phyloP scores from a whole-genome alignment of 768 basidiomycete species.

The Tylopilus sp. region DNA sequence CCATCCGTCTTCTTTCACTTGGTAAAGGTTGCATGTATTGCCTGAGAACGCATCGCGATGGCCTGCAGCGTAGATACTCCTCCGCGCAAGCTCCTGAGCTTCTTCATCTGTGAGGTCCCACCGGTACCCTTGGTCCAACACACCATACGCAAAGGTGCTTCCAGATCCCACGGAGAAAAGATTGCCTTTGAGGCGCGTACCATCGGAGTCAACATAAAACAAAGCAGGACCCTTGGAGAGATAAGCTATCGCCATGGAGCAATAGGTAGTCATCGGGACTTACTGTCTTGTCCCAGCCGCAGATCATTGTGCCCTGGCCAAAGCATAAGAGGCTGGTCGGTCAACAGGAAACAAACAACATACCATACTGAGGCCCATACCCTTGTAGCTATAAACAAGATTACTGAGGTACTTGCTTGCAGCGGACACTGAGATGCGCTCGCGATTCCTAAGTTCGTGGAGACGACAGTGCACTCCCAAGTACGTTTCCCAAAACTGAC shows the following conservation, averaged over 20 bases:
- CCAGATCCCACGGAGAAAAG: slow-evolving; percentile 99
- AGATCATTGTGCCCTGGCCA: slow-evolving; percentile 94
- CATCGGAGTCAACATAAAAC: slow-evolving; percentile 98
- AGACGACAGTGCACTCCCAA: slow-evolving; percentile 96
- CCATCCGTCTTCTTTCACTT: slow-evolving; percentile 95
- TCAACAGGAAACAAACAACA: slow-evolving; percentile 24
- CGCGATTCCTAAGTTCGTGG: slow-evolving; percentile 93
- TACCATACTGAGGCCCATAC: slow-evolving; percentile 99
- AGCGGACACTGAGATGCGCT: slow-evolving; percentile 98
- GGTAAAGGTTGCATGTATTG: slow-evolving; percentile 94
- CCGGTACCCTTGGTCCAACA: slow-evolving; percentile 90
- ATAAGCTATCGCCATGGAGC: slow-evolving; percentile 8
- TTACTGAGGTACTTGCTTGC: slow-evolving; percentile 98
- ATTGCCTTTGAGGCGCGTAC: slow-evolving; percentile 91
- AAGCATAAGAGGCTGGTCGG: not conserved
- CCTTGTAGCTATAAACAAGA: slow-evolving; percentile 96
- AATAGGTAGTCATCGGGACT: slow-evolving; percentile 24
- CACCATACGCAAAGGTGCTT: slow-evolving; percentile 98
- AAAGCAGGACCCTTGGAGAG: slow-evolving; percentile 74
- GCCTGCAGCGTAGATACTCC: slow-evolving; percentile 95
- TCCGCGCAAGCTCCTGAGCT: slow-evolving; percentile 88
- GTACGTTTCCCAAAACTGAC: slow-evolving; percentile 98
- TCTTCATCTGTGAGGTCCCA: slow-evolving; percentile 94
- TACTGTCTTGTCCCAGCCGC: slow-evolving; percentile 99
- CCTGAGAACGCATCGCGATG: slow-evolving; percentile 97